phyloP scores from a whole-genome alignment of 805 yeast species.

The Grigorovia jiainica region DNA sequence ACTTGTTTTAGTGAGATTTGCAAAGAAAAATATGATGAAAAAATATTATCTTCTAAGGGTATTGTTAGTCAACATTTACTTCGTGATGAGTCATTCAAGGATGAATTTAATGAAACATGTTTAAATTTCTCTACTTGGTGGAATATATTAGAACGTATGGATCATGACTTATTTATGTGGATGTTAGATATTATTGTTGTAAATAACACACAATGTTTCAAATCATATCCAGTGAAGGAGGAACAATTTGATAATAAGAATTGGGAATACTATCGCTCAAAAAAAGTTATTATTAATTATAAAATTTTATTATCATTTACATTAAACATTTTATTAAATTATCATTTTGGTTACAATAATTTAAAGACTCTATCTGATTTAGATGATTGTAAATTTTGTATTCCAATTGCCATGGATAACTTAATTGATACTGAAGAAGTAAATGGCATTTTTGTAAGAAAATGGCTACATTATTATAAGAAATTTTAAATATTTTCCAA shows the following conservation, averaged over 20 bases:
- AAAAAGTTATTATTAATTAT: constrained; percentile 31
- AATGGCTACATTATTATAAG: constrained; percentile 28
- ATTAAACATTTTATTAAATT: constrained; percentile 35
- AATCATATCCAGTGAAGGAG: constrained; percentile 25
- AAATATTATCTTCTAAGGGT: constrained; percentile 26
- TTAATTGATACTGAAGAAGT: constrained; percentile 14
- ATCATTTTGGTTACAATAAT: constrained; percentile 42
- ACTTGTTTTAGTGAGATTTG: constrained; percentile 25
- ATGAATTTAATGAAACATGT: constrained; percentile 24
- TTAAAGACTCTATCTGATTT: constrained; percentile 23
- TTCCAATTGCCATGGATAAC: constrained; percentile 22
- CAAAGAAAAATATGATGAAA: constrained; percentile 23
- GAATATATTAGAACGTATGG: constrained; percentile 26
- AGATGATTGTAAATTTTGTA: constrained; percentile 18
- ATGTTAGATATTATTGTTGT: constrained; percentile 26
- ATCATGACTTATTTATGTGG: constrained; percentile 28
- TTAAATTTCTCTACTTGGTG: constrained; percentile 27
- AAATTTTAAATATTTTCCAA: constrained; percentile 17
- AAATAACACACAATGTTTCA: constrained; percentile 29
- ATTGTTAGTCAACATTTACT: constrained; percentile 24
- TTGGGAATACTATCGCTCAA: constrained; percentile 28
- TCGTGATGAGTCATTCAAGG: constrained; percentile 24
- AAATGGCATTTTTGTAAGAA: constrained; percentile 22
- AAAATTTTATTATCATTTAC: constrained; percentile 33
- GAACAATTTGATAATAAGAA: constrained; percentile 12